These are phyloP conservation scores for Sedum album DNA, from an alignment of 164 flowering plant species.

Conservation along the genomic window DNA sequence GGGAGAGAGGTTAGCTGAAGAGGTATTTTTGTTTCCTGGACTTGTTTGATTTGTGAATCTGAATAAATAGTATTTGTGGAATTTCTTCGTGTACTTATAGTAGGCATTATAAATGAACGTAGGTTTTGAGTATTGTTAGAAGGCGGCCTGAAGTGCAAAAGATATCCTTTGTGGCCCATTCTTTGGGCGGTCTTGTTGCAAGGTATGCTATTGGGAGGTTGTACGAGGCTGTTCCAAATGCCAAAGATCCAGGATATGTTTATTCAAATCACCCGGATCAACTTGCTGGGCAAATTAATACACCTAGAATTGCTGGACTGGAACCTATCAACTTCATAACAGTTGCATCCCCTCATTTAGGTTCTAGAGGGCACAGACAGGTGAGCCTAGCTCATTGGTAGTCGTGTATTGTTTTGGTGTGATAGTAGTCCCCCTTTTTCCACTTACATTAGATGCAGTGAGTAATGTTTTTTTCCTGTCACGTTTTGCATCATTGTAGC, in stretches of 20 bases:
- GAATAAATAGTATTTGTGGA: background rate
- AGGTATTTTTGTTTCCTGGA: constrained; percentile 41
- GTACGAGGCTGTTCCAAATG: constrained; percentile 24
- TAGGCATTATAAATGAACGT: constrained; percentile 10
- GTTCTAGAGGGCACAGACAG: constrained; percentile 86
- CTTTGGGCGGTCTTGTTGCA: constrained; percentile 90
- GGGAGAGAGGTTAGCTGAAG: constrained; percentile 89
- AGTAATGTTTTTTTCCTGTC: background rate
- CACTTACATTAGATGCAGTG: background rate
- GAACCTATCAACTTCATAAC: constrained; percentile 93
- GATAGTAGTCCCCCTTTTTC: background rate
- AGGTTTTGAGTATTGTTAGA: constrained; percentile 66
- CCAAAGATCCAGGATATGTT: constrained; percentile 20
- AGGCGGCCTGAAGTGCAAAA: constrained; percentile 55
- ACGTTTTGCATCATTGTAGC: background rate
- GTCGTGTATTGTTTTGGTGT: background rate
- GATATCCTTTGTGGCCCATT: constrained; percentile 93
- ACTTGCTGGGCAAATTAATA: constrained; percentile 24
- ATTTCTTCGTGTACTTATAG: background rate
- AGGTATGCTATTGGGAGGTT: constrained; percentile 87
- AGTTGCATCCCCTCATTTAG: constrained; percentile 94
- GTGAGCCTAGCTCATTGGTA: constrained; percentile 20
- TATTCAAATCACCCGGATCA: constrained; percentile 15
- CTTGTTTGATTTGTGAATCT: constrained; percentile 6
- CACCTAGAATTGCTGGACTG: constrained; percentile 71